phyloP scores from a whole-genome alignment of 2,329 filamentous ascomycete species.

The Paraconiothyrium brasiliense region DNA sequence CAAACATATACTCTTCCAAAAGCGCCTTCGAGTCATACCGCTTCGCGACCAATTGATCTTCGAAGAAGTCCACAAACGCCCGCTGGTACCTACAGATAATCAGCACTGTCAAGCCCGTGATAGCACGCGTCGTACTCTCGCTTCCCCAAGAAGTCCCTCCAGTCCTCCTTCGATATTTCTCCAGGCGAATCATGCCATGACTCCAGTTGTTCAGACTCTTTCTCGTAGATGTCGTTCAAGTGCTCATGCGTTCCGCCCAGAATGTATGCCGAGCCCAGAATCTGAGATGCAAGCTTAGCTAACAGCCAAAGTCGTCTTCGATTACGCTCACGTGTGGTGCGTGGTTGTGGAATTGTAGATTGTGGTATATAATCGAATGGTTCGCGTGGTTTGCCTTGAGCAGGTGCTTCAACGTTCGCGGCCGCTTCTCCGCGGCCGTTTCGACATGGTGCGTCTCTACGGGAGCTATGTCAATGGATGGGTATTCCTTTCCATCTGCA shows the following conservation, averaged over 20 bases:
- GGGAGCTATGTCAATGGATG: slow-evolving; percentile 64
- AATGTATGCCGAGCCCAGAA: slow-evolving; percentile 85
- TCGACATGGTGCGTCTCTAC: slow-evolving; percentile 83
- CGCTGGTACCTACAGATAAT: slow-evolving; percentile 73
- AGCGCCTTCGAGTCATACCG: slow-evolving; percentile 87
- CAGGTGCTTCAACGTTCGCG: slow-evolving; percentile 87
- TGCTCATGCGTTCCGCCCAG: slow-evolving; percentile 79
- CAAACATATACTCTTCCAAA: slow-evolving; percentile 78
- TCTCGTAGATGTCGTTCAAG: slow-evolving; percentile 82
- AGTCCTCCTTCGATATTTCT: slow-evolving; percentile 84
- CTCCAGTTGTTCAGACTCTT: slow-evolving; percentile 75
- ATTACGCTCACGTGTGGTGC: slow-evolving; percentile 70
- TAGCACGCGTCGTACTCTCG: slow-evolving; percentile 60
- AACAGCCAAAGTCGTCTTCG: slow-evolving; percentile 24
- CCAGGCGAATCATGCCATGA: slow-evolving; percentile 85
- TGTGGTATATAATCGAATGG: slow-evolving; percentile 81
- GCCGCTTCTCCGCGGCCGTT: slow-evolving; percentile 78
- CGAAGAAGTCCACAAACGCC: slow-evolving; percentile 93
- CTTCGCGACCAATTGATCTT: slow-evolving; percentile 81
- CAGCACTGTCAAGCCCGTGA: slow-evolving; percentile 14
- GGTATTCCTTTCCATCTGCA: slow-evolving; percentile 22
- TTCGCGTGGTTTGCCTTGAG: slow-evolving; percentile 92
- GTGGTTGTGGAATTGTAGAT: slow-evolving; percentile 82
- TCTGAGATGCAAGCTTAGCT: slow-evolving; percentile 55
- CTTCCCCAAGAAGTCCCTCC: slow-evolving; percentile 84